Base-by-base conservation (phyloP, 345 rosid species). In the Draba incana region DNA sequence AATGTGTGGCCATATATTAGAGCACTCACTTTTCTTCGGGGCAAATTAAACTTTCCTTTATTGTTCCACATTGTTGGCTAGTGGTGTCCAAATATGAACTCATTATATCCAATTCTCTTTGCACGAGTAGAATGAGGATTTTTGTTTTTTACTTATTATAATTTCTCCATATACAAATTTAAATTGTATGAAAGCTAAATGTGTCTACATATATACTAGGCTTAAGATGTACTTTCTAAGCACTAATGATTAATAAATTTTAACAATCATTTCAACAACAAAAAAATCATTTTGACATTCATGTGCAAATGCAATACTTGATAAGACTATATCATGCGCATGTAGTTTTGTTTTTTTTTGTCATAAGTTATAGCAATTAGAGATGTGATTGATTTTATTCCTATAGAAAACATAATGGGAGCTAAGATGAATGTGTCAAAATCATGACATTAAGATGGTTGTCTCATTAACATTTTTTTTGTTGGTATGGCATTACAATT, bases 51-150 rank as follows among this genome's bases (percentile, higher is more conserved):
- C 61, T 49, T 72, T 57, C 53, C 24, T 49, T 65, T 57, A 27
- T 44, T 57, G 71, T 65, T 72, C 66, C 77, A 64, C 66, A 49
- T 28, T 55, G 64, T 38, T 63, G 64, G 69, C 62, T 46, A 71
- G 64, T 71, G 69, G 43, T 71, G 64, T 63, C 69, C 70, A 63
- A 71, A 55, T 71, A 55, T 53, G 56, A 71, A 45, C 42, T 51
- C 69, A 63, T 71, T 71, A 71, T 63, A 71, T 63, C 51, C 15
- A 25, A 44, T 35, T 43, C 37, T 43, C 52, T 46, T 63, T 31
- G 24, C 49, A 47, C 57, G 48, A 8, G 57, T 47, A 7, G 38
- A 35, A 35, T 35, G 38, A 35, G 38, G 10, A 35, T 35, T 35
- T 1, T 35, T 35, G 7, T 35, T 6, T 35, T 8, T 31, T 31